Evolutionary conservation across 2,329 filamentous ascomycete species (phyloP), one percentile per base, ranked within the genome.

Genomic region (Graphium sp.): DNA sequence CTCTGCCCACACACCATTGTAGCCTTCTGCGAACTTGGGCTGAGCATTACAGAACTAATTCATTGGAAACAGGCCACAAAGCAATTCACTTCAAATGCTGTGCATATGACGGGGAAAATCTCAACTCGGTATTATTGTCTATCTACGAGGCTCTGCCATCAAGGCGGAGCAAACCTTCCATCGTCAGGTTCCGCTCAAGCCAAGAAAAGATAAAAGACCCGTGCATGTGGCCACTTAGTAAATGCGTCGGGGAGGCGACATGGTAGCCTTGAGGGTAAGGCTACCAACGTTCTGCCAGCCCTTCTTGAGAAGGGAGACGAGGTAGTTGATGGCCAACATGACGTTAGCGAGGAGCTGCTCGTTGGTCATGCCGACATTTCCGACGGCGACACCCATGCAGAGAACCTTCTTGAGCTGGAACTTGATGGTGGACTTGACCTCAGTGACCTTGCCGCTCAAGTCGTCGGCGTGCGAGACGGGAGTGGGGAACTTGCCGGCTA

Each of bases 341-440:
- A 95, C 85, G 79, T 98, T 98, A 56, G 73, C 80, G 46, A 98
- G 77, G 45, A 98, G 68, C 71, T 94, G 82, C 54, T 98, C 89
- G 66, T 83, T 67, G 42, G 72, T 79, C 89, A 98, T 98, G 50
- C 77, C 84, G 50, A 98, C 89, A 65, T 98, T 93, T 56, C 89
- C 89, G 53, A 98, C 82, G 48, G 89, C 89, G 57, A 95, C 87
- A 79, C 87, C 89, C 75, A 98, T 85, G 74, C 89, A 98, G 48
- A 98, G 74, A 59, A 98, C 89, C 82, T 98, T 98, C 83, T 98
- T 98, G 54, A 98, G 74, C 75, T 98, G 85, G 80, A 98, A 98
- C 79, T 98, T 98, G 79, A 98, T 95, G 62, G 89, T 98, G 50
- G 83, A 93, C 80, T 94, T 95, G 74, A 98, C 87, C 60, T 98